phyloP scores from a whole-genome alignment of 176 grass and related monocot genomes.

The Lolium perenne region DNA sequence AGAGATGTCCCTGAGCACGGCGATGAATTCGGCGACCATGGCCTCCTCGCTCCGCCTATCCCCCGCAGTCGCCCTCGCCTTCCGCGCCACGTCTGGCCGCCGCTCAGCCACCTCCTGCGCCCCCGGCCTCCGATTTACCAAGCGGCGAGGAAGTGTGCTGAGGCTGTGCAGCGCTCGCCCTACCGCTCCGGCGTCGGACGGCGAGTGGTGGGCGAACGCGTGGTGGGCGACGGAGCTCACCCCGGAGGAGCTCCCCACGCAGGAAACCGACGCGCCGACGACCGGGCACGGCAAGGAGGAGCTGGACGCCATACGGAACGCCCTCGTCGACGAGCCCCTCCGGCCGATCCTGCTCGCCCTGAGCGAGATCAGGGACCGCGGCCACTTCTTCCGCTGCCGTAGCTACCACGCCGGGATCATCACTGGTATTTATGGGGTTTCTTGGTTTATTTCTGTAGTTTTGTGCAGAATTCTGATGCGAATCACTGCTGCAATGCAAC shows the following conservation, averaged over 20 bases:
- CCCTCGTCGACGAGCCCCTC: conserved; percentile 31
- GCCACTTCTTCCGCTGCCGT: conserved; percentile 1
- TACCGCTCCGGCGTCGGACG: background rate
- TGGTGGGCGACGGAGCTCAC: conserved; percentile 23
- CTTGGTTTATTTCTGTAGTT: background rate
- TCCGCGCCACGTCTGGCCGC: background rate
- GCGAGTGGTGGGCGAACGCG: background rate
- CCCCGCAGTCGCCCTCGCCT: background rate
- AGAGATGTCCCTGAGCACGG: background rate
- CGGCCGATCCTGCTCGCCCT: conserved; percentile 6
- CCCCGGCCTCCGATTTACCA: background rate
- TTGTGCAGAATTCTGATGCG: background rate
- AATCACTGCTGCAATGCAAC: background rate
- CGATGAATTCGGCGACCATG: background rate
- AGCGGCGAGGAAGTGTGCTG: background rate
- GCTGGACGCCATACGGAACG: conserved; percentile 28
- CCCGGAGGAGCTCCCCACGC: conserved; percentile 7
- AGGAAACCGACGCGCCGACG: conserved; percentile 23
- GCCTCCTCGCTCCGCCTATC: background rate
- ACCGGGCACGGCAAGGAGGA: conserved; percentile 35
- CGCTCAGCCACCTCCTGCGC: background rate
- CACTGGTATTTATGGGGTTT: background rate
- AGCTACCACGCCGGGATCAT: background rate
- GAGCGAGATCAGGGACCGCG: conserved; percentile 11
- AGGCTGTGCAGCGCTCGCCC: background rate